A percentile compares a stretch with the other conserved stretches of the same genome.
Evolutionary conservation across 805 yeast species (phyloP).

Genomic region (Candida maesae): DNA sequence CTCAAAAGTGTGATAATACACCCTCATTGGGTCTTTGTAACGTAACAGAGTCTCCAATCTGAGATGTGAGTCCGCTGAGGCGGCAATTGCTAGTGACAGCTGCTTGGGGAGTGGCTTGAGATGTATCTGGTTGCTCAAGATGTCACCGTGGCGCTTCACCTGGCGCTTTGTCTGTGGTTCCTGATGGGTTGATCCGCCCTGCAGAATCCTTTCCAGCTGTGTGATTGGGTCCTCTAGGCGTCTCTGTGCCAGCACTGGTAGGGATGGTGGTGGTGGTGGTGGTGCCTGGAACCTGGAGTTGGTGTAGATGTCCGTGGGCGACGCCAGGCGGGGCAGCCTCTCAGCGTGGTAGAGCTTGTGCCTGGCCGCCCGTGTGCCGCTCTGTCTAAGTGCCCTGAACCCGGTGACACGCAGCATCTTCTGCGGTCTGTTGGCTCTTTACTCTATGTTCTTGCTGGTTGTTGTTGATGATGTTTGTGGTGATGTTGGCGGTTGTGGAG

Average conservation of each 20-base stretch:
- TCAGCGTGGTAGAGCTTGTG: slow-evolving; percentile 16
- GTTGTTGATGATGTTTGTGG: no score
- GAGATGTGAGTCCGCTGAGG: slow-evolving; percentile 19
- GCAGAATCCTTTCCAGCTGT: not conserved
- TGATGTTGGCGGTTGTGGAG: no score
- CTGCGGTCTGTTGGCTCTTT: no score
- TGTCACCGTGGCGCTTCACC: not conserved
- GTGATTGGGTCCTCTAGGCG: not conserved
- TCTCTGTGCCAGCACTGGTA: not conserved
- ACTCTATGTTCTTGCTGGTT: no score
- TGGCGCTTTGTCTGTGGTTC: no score
- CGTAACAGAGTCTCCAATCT: slow-evolving; percentile 13
- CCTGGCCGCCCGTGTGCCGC: slow-evolving; percentile 3
- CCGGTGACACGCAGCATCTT: not conserved
- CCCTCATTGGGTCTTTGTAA: slow-evolving; percentile 10
- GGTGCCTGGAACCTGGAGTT: not conserved
- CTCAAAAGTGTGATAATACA: slow-evolving; percentile 11
- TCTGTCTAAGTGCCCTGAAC: not conserved
- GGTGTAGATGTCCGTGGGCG: slow-evolving; percentile 6
- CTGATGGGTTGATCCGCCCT: not conserved
- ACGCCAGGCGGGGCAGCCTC: slow-evolving; percentile 1
- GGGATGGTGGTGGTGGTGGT: not conserved
- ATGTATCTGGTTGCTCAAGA: not conserved
- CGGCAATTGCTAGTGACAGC: slow-evolving; percentile 1
- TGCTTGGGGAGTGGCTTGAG: slow-evolving; percentile 5